Evolutionary conservation across 768 basidiomycete genomes (phyloP), one percentile per base, ranked within the genome.

Genomic region (Rhodotorula sphaerocarpa): DNA sequence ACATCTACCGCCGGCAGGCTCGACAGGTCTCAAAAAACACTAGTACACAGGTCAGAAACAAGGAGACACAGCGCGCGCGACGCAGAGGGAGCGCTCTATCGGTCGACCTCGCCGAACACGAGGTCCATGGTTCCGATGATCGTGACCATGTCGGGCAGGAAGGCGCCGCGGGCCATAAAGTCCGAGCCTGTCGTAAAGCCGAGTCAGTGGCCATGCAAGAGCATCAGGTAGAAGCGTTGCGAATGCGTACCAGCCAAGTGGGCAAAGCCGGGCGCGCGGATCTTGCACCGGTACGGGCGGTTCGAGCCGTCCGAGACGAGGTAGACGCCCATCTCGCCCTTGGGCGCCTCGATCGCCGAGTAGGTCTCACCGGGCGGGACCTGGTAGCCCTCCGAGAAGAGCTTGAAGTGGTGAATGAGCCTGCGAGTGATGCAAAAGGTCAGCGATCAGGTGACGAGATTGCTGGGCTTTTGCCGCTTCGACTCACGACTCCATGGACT

Each of bases 281-380:
- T 99, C 77, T 88, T 90, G 79, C 92, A 96, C 73, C 90, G 80
- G 78, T 99, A 97, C 21, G 93, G 93, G 31, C 92, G 83, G 78
- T 97, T 93, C 16, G 88, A 83, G 52, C 93, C 92, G 76, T 97
- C 93, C 83, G 91, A 95, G 66, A 99, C 90, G 55, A 99, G 84
- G 79, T 92, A 99, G 50, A 99, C 93, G 70, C 78, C 68, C 91
- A 96, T 96, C 78, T 97, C 93, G 67, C 92, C 92, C 78, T 99
- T 97, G 48, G 93, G 93, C 12, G 93, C 93, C 77, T 99, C 95
- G 70, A 97, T 96, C 3, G 93, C 93, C 53, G 83, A 84, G 79
- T 99, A 97, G 0, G 93, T 96, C 59, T 67, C 63, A 23, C 88
- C 87, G 21, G 89, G 87, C 23, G 95, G 95, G 31, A 97, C 93